Conservation (phyloP, 176 grass and related monocot genomes). For the Zizania latifolia region DNA sequence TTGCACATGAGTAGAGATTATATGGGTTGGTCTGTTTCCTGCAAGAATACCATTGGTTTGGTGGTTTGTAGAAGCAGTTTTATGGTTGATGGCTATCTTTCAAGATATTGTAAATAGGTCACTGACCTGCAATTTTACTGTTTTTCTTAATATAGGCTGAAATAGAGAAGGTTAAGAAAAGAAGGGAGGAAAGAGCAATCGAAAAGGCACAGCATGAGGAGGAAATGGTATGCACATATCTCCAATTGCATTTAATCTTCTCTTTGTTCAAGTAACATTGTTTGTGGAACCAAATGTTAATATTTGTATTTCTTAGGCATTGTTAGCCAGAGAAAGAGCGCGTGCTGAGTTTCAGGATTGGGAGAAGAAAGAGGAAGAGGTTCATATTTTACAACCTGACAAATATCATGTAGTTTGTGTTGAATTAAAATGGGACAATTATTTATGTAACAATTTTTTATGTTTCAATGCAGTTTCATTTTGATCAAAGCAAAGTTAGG, state of each 20-base stretch:
- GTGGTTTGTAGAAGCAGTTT: background rate
- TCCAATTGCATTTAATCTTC: constrained; percentile 10
- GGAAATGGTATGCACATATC: constrained; percentile 64
- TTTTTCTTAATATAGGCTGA: constrained; percentile 59
- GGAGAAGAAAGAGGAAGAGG: constrained; percentile 99
- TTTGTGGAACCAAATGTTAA: constrained; percentile 19
- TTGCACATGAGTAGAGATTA: background rate
- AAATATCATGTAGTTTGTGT: background rate
- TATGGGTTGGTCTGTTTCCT: background rate
- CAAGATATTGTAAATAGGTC: background rate
- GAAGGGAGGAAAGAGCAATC: constrained; percentile 94
- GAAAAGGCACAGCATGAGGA: constrained; percentile 98
- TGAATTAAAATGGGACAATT: constrained; percentile 9
- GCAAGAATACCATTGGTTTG: background rate
- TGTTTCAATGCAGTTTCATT: constrained; percentile 69
- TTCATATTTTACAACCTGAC: constrained; percentile 25
- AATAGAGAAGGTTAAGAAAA: constrained; percentile 99
- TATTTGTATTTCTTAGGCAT: constrained; percentile 47
- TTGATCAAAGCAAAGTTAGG: constrained; percentile 98
- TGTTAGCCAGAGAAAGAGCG: constrained; percentile 89
- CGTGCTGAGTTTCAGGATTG: constrained; percentile 94
- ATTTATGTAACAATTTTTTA: constrained; percentile 25
- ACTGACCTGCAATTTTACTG: background rate
- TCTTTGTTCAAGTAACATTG: constrained; percentile 2
- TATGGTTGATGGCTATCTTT: background rate